Evolutionary conservation across 345 rosid species (phyloP), one percentile per base, ranked within the genome.

Genomic region (Populus nigra): DNA sequence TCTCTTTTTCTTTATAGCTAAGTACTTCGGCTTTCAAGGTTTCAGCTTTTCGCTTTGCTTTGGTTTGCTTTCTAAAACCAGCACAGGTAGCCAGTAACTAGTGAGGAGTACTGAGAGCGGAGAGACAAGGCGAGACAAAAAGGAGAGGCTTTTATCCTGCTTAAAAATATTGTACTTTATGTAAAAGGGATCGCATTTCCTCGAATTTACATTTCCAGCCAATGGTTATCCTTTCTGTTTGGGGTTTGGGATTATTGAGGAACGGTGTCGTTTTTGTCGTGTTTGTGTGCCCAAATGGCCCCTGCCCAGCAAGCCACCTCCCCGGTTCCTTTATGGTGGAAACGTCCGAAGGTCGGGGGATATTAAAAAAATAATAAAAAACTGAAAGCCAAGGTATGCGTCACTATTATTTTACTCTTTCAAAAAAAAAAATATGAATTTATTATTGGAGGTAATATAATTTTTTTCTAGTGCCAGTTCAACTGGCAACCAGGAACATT

Each of bases 101-200:
- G 55, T 6, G 41, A 63, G 47, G 25, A 45, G 13, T 2, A 55
- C 10, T 2, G 65, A 38, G 68, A 67, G 5, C 72, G 35, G 41
- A 55, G 22, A 18, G 69, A 61, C 65, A 45, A 27, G 4, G 11
- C 16, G 20, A 29, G 18, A 7, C 31, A 17, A 62, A 63, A 61
- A 39, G 75, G n/a, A 8, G 50, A 45, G 9, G 73, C 73, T 55
- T 77, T 73, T 68, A 67, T 74, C 69, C 73, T 57, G 17, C 49
- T 62, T 74, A 16, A 68, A 79, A 79, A 35, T 70, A 15, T 45
- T 12, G 5, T 47, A 2, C 50, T 57, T 74, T 74, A 43, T 17
- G 18, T 41, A 59, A 69, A 78, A 59, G 50, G 70, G 70, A 16
- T 36, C 13, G 18, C 17, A 38, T 69, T 74, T 55, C 20, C 2